Evolutionary conservation across 306 rosid genomes (phyloP).

Genomic region (Calophaca sinica): DNA sequence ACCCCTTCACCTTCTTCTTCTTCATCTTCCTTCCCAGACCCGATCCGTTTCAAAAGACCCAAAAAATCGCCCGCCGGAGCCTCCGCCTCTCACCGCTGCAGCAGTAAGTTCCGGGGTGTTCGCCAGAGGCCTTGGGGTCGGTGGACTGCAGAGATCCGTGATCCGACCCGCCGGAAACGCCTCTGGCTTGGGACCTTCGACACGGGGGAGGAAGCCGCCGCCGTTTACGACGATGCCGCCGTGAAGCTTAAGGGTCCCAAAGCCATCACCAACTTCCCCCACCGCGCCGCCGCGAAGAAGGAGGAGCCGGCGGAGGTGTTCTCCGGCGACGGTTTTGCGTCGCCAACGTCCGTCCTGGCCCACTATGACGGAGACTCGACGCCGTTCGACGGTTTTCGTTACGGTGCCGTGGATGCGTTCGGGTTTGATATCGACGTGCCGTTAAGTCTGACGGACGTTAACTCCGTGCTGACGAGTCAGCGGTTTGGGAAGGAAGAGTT

Average conservation of each 20-base stretch:
- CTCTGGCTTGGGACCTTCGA: conserved; percentile 86
- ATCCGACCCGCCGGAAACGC: conserved; percentile 69
- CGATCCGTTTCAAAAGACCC: conserved; percentile 41
- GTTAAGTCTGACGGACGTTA: conserved; percentile 55
- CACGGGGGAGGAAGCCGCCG: conserved; percentile 87
- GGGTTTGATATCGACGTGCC: conserved; percentile 61
- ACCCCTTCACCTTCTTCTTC: neutral
- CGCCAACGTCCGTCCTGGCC: conserved; percentile 74
- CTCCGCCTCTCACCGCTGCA: conserved; percentile 1
- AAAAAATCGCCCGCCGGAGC: neutral
- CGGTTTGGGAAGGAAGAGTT: conserved; percentile 62
- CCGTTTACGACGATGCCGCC: conserved; percentile 76
- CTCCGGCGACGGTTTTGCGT: conserved; percentile 41
- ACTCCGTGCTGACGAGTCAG: conserved; percentile 45
- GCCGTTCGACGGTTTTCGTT: conserved; percentile 46
- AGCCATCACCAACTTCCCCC: conserved; percentile 73
- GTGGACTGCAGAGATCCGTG: conserved; percentile 90
- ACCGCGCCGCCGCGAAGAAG: conserved; percentile 19
- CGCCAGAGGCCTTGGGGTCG: conserved; percentile 92
- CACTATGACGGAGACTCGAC: conserved; percentile 39
- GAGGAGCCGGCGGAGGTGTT: neutral
- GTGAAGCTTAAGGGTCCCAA: conserved; percentile 65
- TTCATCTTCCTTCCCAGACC: neutral
- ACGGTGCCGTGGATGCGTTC: conserved; percentile 52
- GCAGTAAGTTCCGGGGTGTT: conserved; percentile 62